A percentile compares a stretch with the other conserved stretches of the same genome.
Conservation (phyloP, 108 stramenopile species). For the Cyclotella choctawhatcheeana region DNA sequence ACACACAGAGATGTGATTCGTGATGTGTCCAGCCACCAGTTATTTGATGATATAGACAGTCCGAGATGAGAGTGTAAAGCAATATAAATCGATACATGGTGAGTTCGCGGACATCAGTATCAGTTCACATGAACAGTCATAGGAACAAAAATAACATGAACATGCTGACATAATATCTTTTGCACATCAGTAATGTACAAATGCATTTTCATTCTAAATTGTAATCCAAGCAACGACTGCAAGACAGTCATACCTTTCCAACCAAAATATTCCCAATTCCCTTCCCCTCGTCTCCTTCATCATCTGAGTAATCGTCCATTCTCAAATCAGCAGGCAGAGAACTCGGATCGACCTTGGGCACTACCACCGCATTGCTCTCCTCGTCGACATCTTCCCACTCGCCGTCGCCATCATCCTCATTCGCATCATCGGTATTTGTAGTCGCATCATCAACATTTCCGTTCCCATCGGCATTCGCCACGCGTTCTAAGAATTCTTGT, state of each 20-base stretch:
- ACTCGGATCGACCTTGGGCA: conserved; percentile 58
- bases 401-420: conserved; percentile 27
- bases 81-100: not conserved
- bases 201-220: too few relatives aligned
- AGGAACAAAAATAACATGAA: too few relatives aligned
- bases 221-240: not conserved
- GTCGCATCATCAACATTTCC: conserved; percentile 27
- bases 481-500: conserved; percentile 65
- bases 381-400: conserved; percentile 39
- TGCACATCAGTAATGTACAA: too few relatives aligned
- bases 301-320: conserved; percentile 94
- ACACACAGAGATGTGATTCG: not conserved
- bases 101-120: not conserved
- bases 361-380: conserved; percentile 18
- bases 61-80: not conserved
- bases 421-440: conserved; percentile 28
- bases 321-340: conserved; percentile 82
- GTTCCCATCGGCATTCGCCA: conserved; percentile 14
- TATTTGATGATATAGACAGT: conserved; percentile 5
- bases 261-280: conserved; percentile 77
- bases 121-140: not conserved
- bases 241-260: conserved; percentile 48
- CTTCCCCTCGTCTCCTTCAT: conserved; percentile 79
- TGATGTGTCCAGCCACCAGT: not conserved
- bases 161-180: too few relatives aligned